phyloP scores from a whole-genome alignment of 306 rosid genomes.

The Lathyrus tuberosus region DNA sequence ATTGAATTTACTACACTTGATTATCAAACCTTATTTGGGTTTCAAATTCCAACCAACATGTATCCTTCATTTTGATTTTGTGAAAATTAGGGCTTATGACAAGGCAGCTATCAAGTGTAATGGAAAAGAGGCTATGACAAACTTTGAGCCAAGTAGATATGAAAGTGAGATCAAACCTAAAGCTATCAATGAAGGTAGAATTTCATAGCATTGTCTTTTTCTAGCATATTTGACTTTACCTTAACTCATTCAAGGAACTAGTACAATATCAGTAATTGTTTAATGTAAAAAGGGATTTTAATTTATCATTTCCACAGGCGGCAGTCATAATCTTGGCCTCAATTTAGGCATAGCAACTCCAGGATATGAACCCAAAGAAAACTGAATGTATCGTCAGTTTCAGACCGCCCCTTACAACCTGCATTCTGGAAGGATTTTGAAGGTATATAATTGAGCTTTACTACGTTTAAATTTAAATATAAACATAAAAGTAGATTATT shows the following conservation, averaged over 20 bases:
- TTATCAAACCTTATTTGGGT: too few relatives aligned
- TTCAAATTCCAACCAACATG: too few relatives aligned
- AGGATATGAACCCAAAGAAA: slow-evolving; percentile 54
- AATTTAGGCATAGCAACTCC: too few relatives aligned
- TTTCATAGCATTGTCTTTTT: slow-evolving; percentile 8
- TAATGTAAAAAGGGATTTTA: slow-evolving; percentile 17
- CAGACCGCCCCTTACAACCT: slow-evolving; percentile 46
- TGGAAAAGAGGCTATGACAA: slow-evolving; percentile 95
- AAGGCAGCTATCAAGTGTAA: too few relatives aligned
- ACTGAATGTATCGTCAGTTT: too few relatives aligned
- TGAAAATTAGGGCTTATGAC: too few relatives aligned
- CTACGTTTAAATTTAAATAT: background rate
- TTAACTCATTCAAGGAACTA: background rate
- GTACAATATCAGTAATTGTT: background rate
- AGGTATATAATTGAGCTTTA: slow-evolving; percentile 47
- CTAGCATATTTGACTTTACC: slow-evolving; percentile 6
- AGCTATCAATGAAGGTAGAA: slow-evolving; percentile 67
- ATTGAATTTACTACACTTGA: too few relatives aligned
- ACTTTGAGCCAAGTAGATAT: slow-evolving; percentile 86
- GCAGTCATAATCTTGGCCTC: too few relatives aligned
- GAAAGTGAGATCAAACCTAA: slow-evolving; percentile 66
- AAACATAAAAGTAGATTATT: background rate
- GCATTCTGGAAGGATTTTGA: slow-evolving; percentile 54
- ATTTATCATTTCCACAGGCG: too few relatives aligned
- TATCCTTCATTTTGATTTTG: too few relatives aligned